phyloP scores from a whole-genome alignment of 2,329 filamentous ascomycete genomes.

The Apiospora sp. region DNA sequence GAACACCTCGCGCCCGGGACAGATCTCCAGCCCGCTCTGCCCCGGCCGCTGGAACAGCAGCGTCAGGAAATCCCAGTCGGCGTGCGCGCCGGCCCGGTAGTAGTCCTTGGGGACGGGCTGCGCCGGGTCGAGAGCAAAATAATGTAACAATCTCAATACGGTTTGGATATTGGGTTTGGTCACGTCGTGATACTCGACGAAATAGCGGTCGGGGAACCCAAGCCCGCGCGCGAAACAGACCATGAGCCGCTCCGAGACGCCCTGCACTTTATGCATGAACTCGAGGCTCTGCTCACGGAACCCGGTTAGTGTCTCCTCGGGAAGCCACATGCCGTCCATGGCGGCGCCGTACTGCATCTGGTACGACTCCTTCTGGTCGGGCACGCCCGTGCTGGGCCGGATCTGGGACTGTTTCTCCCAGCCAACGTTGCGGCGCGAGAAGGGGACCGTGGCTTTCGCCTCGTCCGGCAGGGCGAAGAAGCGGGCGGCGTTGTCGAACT shows the following conservation, averaged over 20 bases:
- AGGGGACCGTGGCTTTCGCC: slow-evolving; percentile 62
- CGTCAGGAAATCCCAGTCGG: slow-evolving; percentile 70
- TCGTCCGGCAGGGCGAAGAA: slow-evolving; percentile 63
- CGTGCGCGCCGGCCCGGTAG: slow-evolving; percentile 68
- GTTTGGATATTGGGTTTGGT: slow-evolving; percentile 59
- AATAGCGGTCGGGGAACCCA: slow-evolving; percentile 63
- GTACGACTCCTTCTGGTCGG: slow-evolving; percentile 69
- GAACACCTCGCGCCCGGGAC: slow-evolving; percentile 66
- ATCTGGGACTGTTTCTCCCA: slow-evolving; percentile 68
- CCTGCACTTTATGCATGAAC: slow-evolving; percentile 64
- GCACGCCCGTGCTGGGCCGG: slow-evolving; percentile 64
- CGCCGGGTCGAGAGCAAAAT: slow-evolving; percentile 54
- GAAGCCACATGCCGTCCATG: slow-evolving; percentile 61
- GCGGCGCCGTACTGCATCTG: slow-evolving; percentile 68
- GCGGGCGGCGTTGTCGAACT: slow-evolving; percentile 57
- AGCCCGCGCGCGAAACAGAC: slow-evolving; percentile 65
- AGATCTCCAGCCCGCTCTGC: slow-evolving; percentile 70
- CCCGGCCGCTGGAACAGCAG: slow-evolving; percentile 68
- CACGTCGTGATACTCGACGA: slow-evolving; percentile 62
- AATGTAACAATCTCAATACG: slow-evolving; percentile 64
- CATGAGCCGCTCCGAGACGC: slow-evolving; percentile 64
- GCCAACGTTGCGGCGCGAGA: slow-evolving; percentile 62
- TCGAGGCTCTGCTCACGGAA: slow-evolving; percentile 53
- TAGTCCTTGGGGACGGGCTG: slow-evolving; percentile 52
- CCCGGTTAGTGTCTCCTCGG: slow-evolving; percentile 54